Conservation (phyloP, 2,329 filamentous ascomycete species). For the Colletotrichum liriopes region DNA sequence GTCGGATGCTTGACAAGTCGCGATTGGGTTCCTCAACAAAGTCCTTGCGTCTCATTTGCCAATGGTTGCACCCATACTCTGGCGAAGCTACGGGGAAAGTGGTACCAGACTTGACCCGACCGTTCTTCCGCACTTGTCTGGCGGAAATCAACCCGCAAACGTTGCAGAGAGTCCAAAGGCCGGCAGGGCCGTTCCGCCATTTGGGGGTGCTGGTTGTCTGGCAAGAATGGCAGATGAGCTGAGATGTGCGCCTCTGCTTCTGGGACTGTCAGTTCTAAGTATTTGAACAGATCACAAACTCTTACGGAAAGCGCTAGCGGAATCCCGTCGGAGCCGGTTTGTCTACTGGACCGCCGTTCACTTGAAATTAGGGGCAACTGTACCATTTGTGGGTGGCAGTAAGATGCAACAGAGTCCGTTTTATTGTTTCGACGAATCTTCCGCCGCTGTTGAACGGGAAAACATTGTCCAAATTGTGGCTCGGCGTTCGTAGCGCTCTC, state of each 20-base stretch:
- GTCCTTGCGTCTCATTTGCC: background rate
- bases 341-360: too few relatives aligned
- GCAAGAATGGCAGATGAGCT: background rate
- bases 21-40: background rate
- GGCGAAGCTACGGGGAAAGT: background rate
- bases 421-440: background rate
- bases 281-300: background rate
- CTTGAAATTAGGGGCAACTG: too few relatives aligned
- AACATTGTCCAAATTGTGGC: too few relatives aligned
- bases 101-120: background rate
- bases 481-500: background rate
- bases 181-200: slow-evolving; percentile 2
- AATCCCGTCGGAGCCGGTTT: too few relatives aligned
- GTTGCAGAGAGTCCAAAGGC: slow-evolving; percentile 6
- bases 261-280: background rate
- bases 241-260: background rate
- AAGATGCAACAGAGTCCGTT: background rate
- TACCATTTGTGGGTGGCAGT: background rate
- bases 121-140: background rate
- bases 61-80: background rate
- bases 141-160: slow-evolving; percentile 5
- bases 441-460: background rate
- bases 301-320: too few relatives aligned
- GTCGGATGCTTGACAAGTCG: too few relatives aligned
- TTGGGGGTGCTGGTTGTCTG: background rate